A percentile compares a stretch with the other conserved stretches of the same genome.
These are phyloP conservation scores for Apiotrichum gamsii DNA, from an alignment of 1,284 basidiomycete species.

Conservation along the genomic window DNA sequence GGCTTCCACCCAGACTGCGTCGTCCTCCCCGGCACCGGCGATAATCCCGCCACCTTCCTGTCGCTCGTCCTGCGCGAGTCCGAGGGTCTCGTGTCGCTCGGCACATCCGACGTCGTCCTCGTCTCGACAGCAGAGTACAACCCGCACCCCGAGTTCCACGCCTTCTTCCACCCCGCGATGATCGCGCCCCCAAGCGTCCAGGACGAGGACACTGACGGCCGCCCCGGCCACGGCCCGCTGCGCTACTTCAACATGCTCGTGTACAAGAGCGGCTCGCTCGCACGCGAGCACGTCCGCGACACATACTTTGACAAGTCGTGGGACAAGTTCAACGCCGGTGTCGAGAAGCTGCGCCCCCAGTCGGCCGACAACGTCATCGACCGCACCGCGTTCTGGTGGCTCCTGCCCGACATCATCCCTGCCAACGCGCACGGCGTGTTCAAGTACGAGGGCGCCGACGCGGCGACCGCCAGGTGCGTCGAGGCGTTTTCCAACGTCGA, in stretches of 20 bases:
- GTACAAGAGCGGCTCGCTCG: conserved; percentile 64
- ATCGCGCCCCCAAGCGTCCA: conserved; percentile 25
- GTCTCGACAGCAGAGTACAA: conserved; percentile 55
- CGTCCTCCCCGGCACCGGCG: conserved; percentile 80
- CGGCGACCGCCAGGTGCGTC: conserved; percentile 20
- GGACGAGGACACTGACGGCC: conserved; percentile 7
- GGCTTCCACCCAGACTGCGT: conserved; percentile 70
- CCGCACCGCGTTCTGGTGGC: conserved; percentile 50
- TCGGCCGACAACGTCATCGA: conserved; percentile 44
- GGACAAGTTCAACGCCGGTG: conserved; percentile 64
- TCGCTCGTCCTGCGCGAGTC: conserved; percentile 55
- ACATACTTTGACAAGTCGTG: conserved; percentile 60
- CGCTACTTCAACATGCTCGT: conserved; percentile 51
- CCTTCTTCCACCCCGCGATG: conserved; percentile 51
- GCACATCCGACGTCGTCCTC: conserved; percentile 82
- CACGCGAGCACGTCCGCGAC: conserved; percentile 73
- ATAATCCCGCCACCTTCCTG: conserved; percentile 83
- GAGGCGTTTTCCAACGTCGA: conserved; percentile 41
- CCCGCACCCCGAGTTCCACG: conserved; percentile 50
- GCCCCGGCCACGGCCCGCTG: conserved; percentile 12
- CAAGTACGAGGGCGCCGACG: conserved; percentile 30
- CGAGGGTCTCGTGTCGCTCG: conserved; percentile 82
- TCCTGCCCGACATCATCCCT: conserved; percentile 53
- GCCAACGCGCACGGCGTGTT: conserved; percentile 31
- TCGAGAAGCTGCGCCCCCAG: conserved; percentile 44